Conservation (phyloP, 83 land plant genomes). For the Picea engelmannii region DNA sequence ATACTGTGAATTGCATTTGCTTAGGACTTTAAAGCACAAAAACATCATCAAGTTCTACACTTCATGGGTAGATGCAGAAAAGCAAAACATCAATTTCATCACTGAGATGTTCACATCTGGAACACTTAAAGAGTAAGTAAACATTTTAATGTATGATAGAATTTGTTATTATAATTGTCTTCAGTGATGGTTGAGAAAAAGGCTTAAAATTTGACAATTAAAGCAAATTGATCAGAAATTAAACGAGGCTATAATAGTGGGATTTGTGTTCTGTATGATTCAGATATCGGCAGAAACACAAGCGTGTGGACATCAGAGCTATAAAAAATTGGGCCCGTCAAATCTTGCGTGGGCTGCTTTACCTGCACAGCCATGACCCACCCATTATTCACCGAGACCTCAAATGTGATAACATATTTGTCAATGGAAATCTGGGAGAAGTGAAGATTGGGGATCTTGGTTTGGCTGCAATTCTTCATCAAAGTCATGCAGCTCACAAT, state of each 20-base stretch:
- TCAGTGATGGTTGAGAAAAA: no score
- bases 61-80: slow-evolving; percentile 53
- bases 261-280: no score
- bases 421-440: slow-evolving; percentile 65
- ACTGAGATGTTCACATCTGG: slow-evolving; percentile 64
- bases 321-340: no score
- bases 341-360: slow-evolving; percentile 51
- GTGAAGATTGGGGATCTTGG: slow-evolving; percentile 72
- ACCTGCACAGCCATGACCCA: slow-evolving; percentile 53
- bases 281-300: no score
- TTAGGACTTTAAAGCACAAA: slow-evolving; percentile 44
- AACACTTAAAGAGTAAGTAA: no score
- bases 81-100: slow-evolving; percentile 51
- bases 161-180: no score
- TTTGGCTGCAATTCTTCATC: slow-evolving; percentile 38
- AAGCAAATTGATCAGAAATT: no score
- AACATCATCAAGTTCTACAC: slow-evolving; percentile 44
- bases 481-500: slow-evolving; percentile 39
- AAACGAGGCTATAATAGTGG: no score
- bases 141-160: no score
- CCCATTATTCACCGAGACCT: slow-evolving; percentile 67
- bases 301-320: no score
- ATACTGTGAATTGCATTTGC: slow-evolving; percentile 51
- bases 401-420: slow-evolving; percentile 67
- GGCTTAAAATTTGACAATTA: no score